Evolutionary conservation across 2,329 filamentous ascomycete species (phyloP).

Genomic region (Gremmenia infestans): DNA sequence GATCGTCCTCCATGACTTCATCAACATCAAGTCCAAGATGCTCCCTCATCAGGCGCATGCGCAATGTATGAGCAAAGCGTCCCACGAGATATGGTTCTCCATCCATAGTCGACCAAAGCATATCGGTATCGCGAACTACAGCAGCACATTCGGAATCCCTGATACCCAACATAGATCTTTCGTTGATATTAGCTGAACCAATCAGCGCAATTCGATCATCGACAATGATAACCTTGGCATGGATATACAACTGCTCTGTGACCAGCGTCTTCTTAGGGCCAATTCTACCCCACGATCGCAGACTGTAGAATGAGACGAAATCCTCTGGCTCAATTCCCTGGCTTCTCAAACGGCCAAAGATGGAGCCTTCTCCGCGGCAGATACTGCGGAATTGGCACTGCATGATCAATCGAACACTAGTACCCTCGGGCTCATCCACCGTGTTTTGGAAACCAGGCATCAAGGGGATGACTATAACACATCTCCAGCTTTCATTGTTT

Average conservation of each 20-base stretch:
- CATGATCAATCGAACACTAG: slow-evolving; percentile 91
- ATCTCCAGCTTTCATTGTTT: slow-evolving; percentile 85
- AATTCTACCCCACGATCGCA: slow-evolving; percentile 89
- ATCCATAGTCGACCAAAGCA: slow-evolving; percentile 88
- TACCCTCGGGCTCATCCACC: slow-evolving; percentile 89
- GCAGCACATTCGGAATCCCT: slow-evolving; percentile 91
- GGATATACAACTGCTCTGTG: slow-evolving; percentile 96
- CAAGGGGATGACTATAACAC: slow-evolving; percentile 82
- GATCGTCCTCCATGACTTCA: slow-evolving; percentile 76
- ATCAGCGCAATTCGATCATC: slow-evolving; percentile 92
- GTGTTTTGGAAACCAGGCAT: slow-evolving; percentile 99
- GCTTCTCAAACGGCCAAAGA: slow-evolving; percentile 79
- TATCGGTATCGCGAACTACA: slow-evolving; percentile 86
- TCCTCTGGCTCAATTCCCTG: slow-evolving; percentile 86
- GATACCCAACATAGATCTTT: slow-evolving; percentile 87
- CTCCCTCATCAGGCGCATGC: slow-evolving; percentile 91
- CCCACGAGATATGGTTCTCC: slow-evolving; percentile 85
- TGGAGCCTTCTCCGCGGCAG: slow-evolving; percentile 84
- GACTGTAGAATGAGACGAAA: slow-evolving; percentile 90
- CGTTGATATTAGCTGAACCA: slow-evolving; percentile 97
- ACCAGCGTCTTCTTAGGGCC: slow-evolving; percentile 76
- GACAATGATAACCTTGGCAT: slow-evolving; percentile 94
- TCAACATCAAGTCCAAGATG: slow-evolving; percentile 96
- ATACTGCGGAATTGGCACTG: slow-evolving; percentile 97
- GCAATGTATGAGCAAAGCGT: slow-evolving; percentile 86